phyloP scores from a whole-genome alignment of 768 basidiomycete genomes.

The Kwoniella botswanensis region DNA sequence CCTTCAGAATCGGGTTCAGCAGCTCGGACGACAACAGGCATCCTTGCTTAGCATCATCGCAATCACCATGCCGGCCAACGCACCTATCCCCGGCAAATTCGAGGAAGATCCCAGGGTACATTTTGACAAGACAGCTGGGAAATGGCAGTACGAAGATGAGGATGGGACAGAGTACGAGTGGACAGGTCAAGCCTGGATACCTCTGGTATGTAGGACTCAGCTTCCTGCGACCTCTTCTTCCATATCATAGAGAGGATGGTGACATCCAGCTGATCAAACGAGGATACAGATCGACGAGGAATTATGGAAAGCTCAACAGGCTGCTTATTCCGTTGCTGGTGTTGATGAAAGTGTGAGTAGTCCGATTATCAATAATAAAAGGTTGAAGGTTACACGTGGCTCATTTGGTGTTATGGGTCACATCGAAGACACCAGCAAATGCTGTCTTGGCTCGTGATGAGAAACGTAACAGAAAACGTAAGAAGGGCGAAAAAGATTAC shows the following conservation, averaged over 20 bases:
- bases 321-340: conserved; percentile 87
- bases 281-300: conserved; percentile 78
- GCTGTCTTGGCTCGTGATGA: conserved; percentile 67
- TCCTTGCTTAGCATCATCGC: background rate
- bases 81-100: conserved; percentile 61
- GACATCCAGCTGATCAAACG: background rate
- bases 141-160: conserved; percentile 89
- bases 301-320: conserved; percentile 84
- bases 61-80: conserved; percentile 26
- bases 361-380: background rate
- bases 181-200: conserved; percentile 83
- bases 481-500: conserved; percentile 67
- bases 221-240: background rate
- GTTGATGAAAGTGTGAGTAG: conserved; percentile 89
- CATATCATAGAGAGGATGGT: background rate
- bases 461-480: conserved; percentile 64
- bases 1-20: too few relatives aligned
- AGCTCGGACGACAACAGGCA: too few relatives aligned
- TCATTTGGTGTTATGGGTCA: too few relatives aligned
- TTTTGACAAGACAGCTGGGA: conserved; percentile 72
- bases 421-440: conserved; percentile 76
- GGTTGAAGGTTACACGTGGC: background rate
- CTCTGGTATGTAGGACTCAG: conserved; percentile 68
- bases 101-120: conserved; percentile 81
- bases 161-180: conserved; percentile 92